Evolutionary conservation across 2,329 filamentous ascomycete species (phyloP).

Genomic region (Acrodontium crateriforme): DNA sequence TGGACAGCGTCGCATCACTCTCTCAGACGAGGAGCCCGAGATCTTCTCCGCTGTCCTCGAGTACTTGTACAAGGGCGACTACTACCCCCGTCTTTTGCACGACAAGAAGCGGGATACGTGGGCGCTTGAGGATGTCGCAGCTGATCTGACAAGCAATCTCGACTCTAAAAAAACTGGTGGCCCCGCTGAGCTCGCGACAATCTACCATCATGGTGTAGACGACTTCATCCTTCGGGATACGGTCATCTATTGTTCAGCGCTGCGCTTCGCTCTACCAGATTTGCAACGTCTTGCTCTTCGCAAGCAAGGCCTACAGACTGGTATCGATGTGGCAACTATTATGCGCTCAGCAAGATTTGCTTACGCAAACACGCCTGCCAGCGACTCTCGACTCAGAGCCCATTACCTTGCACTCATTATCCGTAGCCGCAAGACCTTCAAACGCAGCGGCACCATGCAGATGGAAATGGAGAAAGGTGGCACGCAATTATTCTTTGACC

Average conservation of each 20-base stretch:
- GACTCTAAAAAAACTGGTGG: slow-evolving; percentile 31
- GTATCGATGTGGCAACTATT: slow-evolving; percentile 84
- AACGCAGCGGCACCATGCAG: slow-evolving; percentile 97
- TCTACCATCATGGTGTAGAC: slow-evolving; percentile 60
- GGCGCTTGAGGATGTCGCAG: slow-evolving; percentile 63
- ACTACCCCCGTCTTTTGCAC: slow-evolving; percentile 77
- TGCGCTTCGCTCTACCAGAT: slow-evolving; percentile 81
- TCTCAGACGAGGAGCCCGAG: slow-evolving; percentile 73
- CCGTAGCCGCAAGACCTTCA: slow-evolving; percentile 92
- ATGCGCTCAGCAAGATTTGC: slow-evolving; percentile 87
- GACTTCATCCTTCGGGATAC: slow-evolving; percentile 81
- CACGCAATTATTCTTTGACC: slow-evolving; percentile 83
- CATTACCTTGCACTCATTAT: slow-evolving; percentile 97
- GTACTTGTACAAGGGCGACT: slow-evolving; percentile 94
- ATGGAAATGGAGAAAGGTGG: slow-evolving; percentile 92
- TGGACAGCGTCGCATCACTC: slow-evolving; percentile 59
- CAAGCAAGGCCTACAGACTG: slow-evolving; percentile 87
- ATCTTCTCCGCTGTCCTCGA: slow-evolving; percentile 88
- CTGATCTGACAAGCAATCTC: slow-evolving; percentile 35
- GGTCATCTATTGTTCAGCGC: slow-evolving; percentile 83
- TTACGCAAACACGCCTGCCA: slow-evolving; percentile 88
- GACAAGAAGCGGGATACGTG: slow-evolving; percentile 77
- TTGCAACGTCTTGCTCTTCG: slow-evolving; percentile 81
- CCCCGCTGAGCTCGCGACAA: slow-evolving; percentile 54
- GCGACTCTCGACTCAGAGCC: slow-evolving; percentile 81